These are phyloP conservation scores for Malus fusca DNA, from an alignment of 306 rosid genomes.

Conservation along the genomic window DNA sequence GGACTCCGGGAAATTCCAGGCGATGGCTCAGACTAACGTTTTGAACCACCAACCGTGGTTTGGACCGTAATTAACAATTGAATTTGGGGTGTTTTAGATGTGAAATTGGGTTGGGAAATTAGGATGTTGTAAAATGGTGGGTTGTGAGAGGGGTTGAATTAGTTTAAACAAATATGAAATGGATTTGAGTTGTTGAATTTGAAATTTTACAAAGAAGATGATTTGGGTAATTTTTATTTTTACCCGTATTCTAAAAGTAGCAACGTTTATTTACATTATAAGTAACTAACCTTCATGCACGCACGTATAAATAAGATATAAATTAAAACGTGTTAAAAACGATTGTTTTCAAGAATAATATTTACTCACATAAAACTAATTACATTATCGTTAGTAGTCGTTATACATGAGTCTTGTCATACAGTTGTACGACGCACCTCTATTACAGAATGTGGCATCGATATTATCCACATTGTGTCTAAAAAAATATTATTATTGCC, in stretches of 20 bases:
- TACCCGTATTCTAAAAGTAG: too few relatives aligned
- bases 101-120: background rate
- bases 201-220: background rate
- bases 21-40: conserved; percentile 29
- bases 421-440: too few relatives aligned
- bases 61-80: conserved; percentile 13
- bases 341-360: too few relatives aligned
- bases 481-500: too few relatives aligned
- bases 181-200: background rate
- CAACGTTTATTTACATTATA: too few relatives aligned
- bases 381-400: too few relatives aligned
- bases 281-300: background rate
- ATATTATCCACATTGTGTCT: too few relatives aligned
- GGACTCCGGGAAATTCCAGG: conserved; percentile 41
- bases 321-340: too few relatives aligned
- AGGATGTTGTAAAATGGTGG: background rate
- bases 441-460: background rate
- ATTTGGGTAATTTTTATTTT: too few relatives aligned
- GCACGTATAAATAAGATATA: too few relatives aligned
- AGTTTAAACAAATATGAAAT: conserved; percentile 15
- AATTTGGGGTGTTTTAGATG: conserved; percentile 5
- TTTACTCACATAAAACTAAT: too few relatives aligned
- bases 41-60: conserved; percentile 29
- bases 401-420: too few relatives aligned
- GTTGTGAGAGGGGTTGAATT: conserved; percentile 4